phyloP scores from a whole-genome alignment of 106 monocot species.

The Platanthera zijinensis region DNA sequence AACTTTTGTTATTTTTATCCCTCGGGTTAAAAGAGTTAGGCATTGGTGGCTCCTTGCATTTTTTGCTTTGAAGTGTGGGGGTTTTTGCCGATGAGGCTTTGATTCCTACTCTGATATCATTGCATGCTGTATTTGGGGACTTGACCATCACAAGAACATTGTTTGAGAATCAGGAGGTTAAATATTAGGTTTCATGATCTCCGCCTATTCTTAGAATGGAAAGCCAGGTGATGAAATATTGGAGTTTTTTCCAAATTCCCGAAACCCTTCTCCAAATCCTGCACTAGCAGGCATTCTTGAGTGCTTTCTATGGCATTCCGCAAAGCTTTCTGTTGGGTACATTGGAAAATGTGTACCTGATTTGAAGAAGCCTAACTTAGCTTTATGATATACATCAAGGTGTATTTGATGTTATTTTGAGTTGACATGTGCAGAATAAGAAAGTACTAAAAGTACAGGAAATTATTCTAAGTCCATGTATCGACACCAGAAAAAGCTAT shows the following conservation, averaged over 20 bases:
- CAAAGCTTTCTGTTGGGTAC: too few relatives aligned
- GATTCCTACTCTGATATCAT: slow-evolving; percentile 43
- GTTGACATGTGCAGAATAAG: too few relatives aligned
- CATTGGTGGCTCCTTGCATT: slow-evolving; percentile 32
- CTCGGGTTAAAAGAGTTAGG: background rate
- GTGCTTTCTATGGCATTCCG: too few relatives aligned
- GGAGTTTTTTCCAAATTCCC: slow-evolving; percentile 28
- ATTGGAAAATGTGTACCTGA: too few relatives aligned
- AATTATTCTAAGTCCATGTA: too few relatives aligned
- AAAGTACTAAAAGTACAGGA: too few relatives aligned
- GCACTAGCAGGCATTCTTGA: too few relatives aligned
- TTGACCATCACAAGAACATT: slow-evolving; percentile 23
- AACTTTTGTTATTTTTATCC: slow-evolving; percentile 36
- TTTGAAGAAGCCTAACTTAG: too few relatives aligned
- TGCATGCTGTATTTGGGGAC: slow-evolving; percentile 38
- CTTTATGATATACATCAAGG: too few relatives aligned
- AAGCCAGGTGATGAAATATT: slow-evolving; percentile 20
- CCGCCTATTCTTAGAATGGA: slow-evolving; percentile 33
- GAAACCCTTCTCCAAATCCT: too few relatives aligned
- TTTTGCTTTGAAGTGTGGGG: slow-evolving; percentile 40
- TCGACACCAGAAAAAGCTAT: too few relatives aligned
- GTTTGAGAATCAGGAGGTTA: slow-evolving; percentile 20
- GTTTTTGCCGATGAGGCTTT: slow-evolving; percentile 17
- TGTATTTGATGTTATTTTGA: too few relatives aligned
- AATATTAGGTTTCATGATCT: slow-evolving; percentile 47